A percentile compares a stretch with the other conserved stretches of the same genome.
Conservation (phyloP, 1,284 basidiomycete species). For the Marasmius tenuissimus region DNA sequence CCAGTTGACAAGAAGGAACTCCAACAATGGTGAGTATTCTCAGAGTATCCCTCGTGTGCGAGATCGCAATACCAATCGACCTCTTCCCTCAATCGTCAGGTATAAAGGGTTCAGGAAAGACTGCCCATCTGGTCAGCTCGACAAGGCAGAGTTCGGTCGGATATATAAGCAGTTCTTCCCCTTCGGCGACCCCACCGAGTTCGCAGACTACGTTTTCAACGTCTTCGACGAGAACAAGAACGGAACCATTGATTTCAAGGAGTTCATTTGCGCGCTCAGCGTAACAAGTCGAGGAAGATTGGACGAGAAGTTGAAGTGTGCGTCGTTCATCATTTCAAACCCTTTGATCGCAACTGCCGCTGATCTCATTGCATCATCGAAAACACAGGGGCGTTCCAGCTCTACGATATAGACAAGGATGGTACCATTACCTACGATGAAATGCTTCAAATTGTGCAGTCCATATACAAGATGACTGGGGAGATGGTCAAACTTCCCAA, state of each 20-base stretch:
- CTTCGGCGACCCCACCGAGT: conserved; percentile 96
- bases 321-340: conserved; percentile 29
- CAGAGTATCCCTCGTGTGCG: not conserved
- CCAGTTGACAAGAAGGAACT: conserved; percentile 99
- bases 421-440: conserved; percentile 97
- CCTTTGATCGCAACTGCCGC: conserved; percentile 11
- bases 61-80: conserved; percentile 27
- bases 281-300: conserved; percentile 92
- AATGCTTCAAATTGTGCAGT: conserved; percentile 95
- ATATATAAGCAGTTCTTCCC: conserved; percentile 99
- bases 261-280: conserved; percentile 98
- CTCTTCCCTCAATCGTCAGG: conserved; percentile 44
- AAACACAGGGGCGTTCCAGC: conserved; percentile 92
- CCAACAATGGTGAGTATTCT: conserved; percentile 82
- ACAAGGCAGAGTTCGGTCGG: conserved; percentile 94
- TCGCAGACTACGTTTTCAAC: conserved; percentile 99
- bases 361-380: conserved; percentile 19
- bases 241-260: conserved; percentile 96
- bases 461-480: conserved; percentile 99
- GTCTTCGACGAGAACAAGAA: conserved; percentile 96
- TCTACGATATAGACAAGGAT: conserved; percentile 99
- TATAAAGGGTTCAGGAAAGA: conserved; percentile 99
- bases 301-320: conserved; percentile 99
- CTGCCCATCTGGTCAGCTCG: conserved; percentile 95
- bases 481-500: conserved; percentile 98